Base-by-base conservation (phyloP, 257 asterid species). In the Przewalskia tangutica region DNA sequence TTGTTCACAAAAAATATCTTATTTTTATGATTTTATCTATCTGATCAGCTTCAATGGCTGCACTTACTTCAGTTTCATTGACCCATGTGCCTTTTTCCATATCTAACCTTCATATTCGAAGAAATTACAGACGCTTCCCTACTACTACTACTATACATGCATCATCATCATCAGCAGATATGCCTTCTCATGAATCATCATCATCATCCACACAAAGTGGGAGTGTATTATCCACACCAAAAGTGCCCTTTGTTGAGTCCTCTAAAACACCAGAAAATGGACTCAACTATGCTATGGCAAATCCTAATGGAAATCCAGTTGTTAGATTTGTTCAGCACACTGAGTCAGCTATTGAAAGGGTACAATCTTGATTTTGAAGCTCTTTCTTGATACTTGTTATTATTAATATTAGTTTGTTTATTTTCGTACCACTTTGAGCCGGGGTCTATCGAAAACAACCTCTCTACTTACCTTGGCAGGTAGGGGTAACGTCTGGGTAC, bases 331-430 rank as follows among this genome's bases (percentile, higher is more conserved):
- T 93, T 17, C 90, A 90, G 85, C 85, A 89, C 38, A 87, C 96
- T 4, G 98, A 94, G 85, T 89, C 96, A 16, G 70, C 89, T 68
- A 93, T 93, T 48, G 98, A 94, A 82, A 94, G 88, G 91, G 97
- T 89, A 83, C 67, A 36, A 91, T 76, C 40, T 87, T 38, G 75
- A 82, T 13, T 77, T 81, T 7, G 55, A 86, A 1, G 91, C 42
- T 27, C 38, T 60, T 70, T 70, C 56, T 48, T 70, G 36, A 5
- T 68, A 70, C n/a, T 70, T 42, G n/a, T 42, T 42, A 5, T 44
- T 70, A 2, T 9, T 18, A 85, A 3, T 23, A 38, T 8, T 7
- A 38, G 1, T 56, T n/a, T 58, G 32, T 68, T 40, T 68, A 50
- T 68, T 68, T 42, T 8, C 12, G 3, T 64, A 46, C 8, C 51